Percentiles rank a stretch among this genome's conserved stretches.
Conservation (phyloP, 129 eudicot genomes). For the Chrysanthemum seticuspe region DNA sequence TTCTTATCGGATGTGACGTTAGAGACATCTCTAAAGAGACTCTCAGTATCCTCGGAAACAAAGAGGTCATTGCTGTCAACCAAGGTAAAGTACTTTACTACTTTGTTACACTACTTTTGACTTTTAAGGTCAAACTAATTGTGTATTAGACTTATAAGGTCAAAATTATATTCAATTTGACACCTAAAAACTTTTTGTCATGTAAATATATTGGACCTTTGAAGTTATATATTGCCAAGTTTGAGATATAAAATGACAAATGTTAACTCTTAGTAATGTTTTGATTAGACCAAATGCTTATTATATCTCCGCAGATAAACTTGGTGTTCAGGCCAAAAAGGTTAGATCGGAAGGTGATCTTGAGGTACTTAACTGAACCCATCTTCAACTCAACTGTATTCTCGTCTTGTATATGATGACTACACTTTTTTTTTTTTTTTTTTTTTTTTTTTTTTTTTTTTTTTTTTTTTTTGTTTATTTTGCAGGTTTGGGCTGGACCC, state of each 20-base stretch:
- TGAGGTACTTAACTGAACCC: constrained; percentile 56
- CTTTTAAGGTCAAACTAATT: background rate
- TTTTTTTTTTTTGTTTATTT: background rate
- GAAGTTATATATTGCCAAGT: background rate
- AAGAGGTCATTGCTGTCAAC: constrained; percentile 84
- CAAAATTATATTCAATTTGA: background rate
- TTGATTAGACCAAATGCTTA: constrained; percentile 8
- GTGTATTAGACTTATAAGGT: background rate
- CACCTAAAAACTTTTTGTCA: background rate
- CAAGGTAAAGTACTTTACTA: constrained; percentile 46
- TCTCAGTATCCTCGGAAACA: constrained; percentile 59
- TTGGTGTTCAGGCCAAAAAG: constrained; percentile 90
- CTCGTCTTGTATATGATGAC: constrained; percentile 4
- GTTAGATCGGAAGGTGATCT: constrained; percentile 70
- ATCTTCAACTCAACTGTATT: constrained; percentile 12
- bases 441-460: background rate
- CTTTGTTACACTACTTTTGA: background rate
- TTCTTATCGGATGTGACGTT: constrained; percentile 87
- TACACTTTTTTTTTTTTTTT: background rate
- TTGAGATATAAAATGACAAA: constrained; percentile 14
- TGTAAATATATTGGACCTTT: background rate
- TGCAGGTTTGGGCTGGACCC: constrained; percentile 93
- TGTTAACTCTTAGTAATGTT: constrained; percentile 2
- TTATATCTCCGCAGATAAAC: constrained; percentile 45
- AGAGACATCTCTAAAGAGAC: constrained; percentile 54